These are phyloP conservation scores for Hypseocharis bilobata DNA, from an alignment of 441 rosid genomes.

Conservation along the genomic window DNA sequence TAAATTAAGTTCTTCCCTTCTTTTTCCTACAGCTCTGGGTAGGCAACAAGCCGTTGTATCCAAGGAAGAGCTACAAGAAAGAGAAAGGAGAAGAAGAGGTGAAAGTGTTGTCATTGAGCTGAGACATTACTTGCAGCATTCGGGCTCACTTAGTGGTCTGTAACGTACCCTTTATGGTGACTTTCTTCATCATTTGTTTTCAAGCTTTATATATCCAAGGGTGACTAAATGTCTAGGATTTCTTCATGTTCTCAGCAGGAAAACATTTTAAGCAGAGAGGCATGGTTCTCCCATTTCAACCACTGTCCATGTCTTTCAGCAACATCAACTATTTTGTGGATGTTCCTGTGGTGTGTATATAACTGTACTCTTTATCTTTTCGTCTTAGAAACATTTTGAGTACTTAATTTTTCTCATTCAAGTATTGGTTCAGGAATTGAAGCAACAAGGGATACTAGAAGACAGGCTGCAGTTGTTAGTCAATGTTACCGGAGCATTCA, in stretches of 20 bases:
- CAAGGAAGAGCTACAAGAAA: slow-evolving; percentile 41
- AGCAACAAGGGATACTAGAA: slow-evolving; percentile 42
- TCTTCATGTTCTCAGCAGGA: slow-evolving; percentile 40
- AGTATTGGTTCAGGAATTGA: slow-evolving; percentile 42
- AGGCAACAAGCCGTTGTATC: slow-evolving; percentile 41
- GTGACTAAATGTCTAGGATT: slow-evolving; percentile 2
- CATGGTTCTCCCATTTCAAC: slow-evolving; percentile 83
- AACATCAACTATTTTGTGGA: slow-evolving; percentile 49
- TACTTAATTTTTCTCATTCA: neutral
- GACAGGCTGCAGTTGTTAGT: slow-evolving; percentile 53
- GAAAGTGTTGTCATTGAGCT: slow-evolving; percentile 29
- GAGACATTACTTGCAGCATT: slow-evolving; percentile 72
- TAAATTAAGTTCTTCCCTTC: too few species aligned
- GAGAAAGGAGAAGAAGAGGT: slow-evolving; percentile 23
- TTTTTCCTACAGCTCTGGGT: slow-evolving; percentile 58
- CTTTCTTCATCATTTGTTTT: slow-evolving; percentile 14
- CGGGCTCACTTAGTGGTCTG: slow-evolving; percentile 66
- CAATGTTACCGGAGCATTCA: slow-evolving; percentile 71
- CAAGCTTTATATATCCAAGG: neutral
- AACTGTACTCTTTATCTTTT: slow-evolving; percentile 2
- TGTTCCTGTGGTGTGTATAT: slow-evolving; percentile 53
- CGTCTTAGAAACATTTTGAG: neutral
- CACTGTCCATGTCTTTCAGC: slow-evolving; percentile 58
- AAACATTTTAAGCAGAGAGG: slow-evolving; percentile 57
- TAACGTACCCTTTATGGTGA: slow-evolving; percentile 12